Evolutionary conservation across 129 eudicot species (phyloP).

Genomic region (Deinandra increscens): DNA sequence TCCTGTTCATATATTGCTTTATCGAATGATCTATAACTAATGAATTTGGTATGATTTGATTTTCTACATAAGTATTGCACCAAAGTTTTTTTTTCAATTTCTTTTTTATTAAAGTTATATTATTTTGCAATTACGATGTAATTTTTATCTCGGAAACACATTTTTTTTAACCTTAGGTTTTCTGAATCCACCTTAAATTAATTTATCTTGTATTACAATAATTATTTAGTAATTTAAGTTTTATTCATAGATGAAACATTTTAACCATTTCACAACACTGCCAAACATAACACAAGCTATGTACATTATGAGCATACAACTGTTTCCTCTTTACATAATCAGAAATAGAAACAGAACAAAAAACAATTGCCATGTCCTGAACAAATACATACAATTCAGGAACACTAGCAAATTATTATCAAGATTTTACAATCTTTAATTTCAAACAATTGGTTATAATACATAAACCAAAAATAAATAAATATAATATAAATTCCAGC

Average conservation of each 20-base stretch:
- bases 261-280: neutral
- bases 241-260: neutral
- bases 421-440: constrained; percentile 27
- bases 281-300: constrained; percentile 14
- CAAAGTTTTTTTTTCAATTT: neutral
- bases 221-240: neutral
- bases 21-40: constrained; percentile 5
- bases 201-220: neutral
- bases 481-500: constrained; percentile 14
- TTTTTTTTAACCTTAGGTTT: neutral
- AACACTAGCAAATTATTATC: constrained; percentile 27
- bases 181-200: neutral
- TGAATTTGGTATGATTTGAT: neutral
- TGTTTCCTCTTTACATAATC: constrained; percentile 17
- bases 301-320: constrained; percentile 28
- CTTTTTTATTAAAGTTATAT: neutral
- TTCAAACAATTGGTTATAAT: constrained; percentile 20
- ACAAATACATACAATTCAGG: constrained; percentile 32
- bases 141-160: neutral
- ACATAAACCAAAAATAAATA: neutral
- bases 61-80: neutral
- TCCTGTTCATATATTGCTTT: constrained; percentile 19
- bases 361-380: constrained; percentile 23
- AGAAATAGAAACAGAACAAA: constrained; percentile 7
- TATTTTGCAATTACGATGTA: neutral